Base-by-base conservation (phyloP, 352 stramenopile species). In the Halophytophthora batemanensis region DNA sequence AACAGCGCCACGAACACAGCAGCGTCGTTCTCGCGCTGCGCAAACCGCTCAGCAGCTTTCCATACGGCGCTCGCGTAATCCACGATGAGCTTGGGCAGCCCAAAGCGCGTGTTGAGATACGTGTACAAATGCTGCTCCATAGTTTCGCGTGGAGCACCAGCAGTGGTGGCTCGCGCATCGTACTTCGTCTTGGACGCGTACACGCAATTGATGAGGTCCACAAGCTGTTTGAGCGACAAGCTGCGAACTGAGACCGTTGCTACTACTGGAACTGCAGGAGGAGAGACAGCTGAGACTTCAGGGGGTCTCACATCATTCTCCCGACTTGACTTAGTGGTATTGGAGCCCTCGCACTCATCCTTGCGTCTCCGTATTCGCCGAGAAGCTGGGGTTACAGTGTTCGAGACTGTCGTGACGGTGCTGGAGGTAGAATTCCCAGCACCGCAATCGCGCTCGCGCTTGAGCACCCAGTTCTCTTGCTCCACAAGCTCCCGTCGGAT, bases 41-140 rank as follows among this genome's bases (percentile, higher is more conserved):
- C 68, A 29, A 82, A 82, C 48, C 58, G 52, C 37, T 77, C 64
- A 3, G 73, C 82, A 1, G 66, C 73, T 54, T 89, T 89, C 82
- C 86, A 89, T n/a, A 95, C 75, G 8, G 86, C 82, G 34, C 69
- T 76, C 1, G 84, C 85, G 48, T 92, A 88, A 37, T 91, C 80
- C 28, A 94, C 69, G 28, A 86, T 89, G 22, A 95, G 64, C 22
- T 66, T 48, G 0, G 78, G 73, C 14, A 95, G 61, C 1, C 86
- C 86, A 45, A 95, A 95, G n/a, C 82, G 75, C 51, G 91, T 84
- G 51, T 90, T 92, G 41, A 95, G 56, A 43, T 90, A 95, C 44
- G 86, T 86, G 69, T 95, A 95, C 70, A 95, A 70, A 54, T 95
- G 86, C 64, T 95, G 86, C 77, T 95, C 84, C 53, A 94, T 82